Conservation (phyloP, 1,284 basidiomycete genomes). For the Laetiporus sulphureus region DNA sequence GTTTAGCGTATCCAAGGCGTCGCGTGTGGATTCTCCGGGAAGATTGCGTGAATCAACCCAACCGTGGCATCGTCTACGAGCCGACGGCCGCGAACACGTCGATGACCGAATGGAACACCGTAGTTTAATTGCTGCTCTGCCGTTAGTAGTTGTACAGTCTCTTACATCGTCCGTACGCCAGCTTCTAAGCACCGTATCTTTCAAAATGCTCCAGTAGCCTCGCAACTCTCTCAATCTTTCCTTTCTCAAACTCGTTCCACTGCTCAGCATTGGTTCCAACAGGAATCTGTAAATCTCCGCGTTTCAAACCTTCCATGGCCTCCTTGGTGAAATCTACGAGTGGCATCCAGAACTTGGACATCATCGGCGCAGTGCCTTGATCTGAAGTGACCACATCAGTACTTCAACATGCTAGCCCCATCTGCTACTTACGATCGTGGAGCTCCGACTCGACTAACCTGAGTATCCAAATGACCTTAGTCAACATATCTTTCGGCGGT, state of each 20-base stretch:
- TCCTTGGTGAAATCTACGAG: slow-evolving; percentile 41
- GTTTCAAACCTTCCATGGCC: slow-evolving; percentile 41
- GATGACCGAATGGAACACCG: too few relatives aligned
- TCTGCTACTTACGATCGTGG: slow-evolving; percentile 42
- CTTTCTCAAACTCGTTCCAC: slow-evolving; percentile 27
- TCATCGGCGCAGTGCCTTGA: slow-evolving; percentile 40
- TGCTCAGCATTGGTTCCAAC: slow-evolving; percentile 23
- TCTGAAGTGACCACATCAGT: slow-evolving; percentile 25
- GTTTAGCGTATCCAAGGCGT: too few relatives aligned
- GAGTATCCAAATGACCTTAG: slow-evolving; percentile 1
- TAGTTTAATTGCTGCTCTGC: too few relatives aligned
- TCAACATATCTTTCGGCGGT: too few relatives aligned
- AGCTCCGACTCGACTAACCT: slow-evolving; percentile 61
- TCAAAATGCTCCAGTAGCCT: neutral
- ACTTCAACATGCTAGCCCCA: neutral
- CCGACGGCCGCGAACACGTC: too few relatives aligned
- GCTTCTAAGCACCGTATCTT: too few relatives aligned
- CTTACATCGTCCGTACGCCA: too few relatives aligned
- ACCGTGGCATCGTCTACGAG: too few relatives aligned
- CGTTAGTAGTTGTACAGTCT: too few relatives aligned
- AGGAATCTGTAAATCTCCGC: slow-evolving; percentile 36
- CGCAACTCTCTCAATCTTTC: slow-evolving; percentile 19
- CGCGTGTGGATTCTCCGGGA: too few relatives aligned
- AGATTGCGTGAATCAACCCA: too few relatives aligned
- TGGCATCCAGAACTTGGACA: slow-evolving; percentile 56